phyloP scores from a whole-genome alignment of 805 yeast genomes.

The Candida sonorensis region DNA sequence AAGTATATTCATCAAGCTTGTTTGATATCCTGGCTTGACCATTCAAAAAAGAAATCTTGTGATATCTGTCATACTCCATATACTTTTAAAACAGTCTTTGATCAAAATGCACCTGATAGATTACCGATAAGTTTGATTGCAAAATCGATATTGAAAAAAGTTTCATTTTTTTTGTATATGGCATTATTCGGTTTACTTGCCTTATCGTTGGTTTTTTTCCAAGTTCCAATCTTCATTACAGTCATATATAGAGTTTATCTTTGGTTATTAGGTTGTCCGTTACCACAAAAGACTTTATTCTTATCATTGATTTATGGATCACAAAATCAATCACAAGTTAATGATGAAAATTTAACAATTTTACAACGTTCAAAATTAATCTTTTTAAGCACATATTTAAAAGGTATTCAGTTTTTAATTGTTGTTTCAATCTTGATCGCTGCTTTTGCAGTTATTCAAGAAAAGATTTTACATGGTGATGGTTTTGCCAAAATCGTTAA shows the following conservation, averaged over 20 bases:
- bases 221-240: conserved; percentile 55
- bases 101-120: conserved; percentile 37
- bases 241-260: conserved; percentile 47
- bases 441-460: conserved; percentile 34
- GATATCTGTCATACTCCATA: conserved; percentile 83
- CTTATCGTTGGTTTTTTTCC: conserved; percentile 36
- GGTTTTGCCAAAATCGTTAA: conserved; percentile 55
- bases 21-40: conserved; percentile 78
- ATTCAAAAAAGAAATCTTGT: conserved; percentile 60
- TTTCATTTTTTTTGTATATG: conserved; percentile 5
- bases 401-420: conserved; percentile 11
- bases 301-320: conserved; percentile 36
- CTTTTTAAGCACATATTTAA: conserved; percentile 6
- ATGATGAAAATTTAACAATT: conserved; percentile 5
- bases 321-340: too few species aligned
- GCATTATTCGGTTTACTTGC: conserved; percentile 28
- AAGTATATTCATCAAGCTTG: conserved; percentile 92
- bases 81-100: conserved; percentile 37
- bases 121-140: conserved; percentile 51
- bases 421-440: conserved; percentile 19
- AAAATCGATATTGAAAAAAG: conserved; percentile 25
- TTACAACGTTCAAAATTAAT: conserved; percentile 2
- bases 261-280: conserved; percentile 47
- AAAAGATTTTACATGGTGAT: conserved; percentile 65
- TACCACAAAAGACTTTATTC: conserved; percentile 33